Percentiles rank a stretch among this genome's conserved stretches.
phyloP scores from a whole-genome alignment of 148 eudicot genomes.

The Vaccinium macrocarpon region DNA sequence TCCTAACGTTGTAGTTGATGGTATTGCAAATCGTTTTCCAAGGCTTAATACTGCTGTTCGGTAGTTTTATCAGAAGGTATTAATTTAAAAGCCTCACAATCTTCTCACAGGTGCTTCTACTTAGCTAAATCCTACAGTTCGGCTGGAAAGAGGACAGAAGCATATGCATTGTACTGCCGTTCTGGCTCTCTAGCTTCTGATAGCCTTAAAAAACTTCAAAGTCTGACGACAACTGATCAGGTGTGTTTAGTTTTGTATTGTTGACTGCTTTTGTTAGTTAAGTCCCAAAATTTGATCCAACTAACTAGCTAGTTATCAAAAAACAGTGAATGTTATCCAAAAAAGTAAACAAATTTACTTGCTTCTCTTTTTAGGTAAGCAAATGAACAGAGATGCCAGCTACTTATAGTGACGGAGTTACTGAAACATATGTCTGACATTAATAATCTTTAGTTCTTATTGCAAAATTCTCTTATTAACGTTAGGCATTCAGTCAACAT shows the following conservation, averaged over 20 bases:
- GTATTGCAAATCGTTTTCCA: background rate
- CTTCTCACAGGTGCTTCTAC: conserved; percentile 82
- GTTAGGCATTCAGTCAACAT: background rate
- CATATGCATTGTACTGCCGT: conserved; percentile 73
- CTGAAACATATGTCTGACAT: background rate
- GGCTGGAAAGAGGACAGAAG: conserved; percentile 86
- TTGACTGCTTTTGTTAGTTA: background rate
- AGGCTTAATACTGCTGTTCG: background rate
- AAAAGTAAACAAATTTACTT: background rate
- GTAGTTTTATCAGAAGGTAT: background rate
- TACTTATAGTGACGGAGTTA: background rate
- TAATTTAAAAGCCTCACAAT: conserved; percentile 8
- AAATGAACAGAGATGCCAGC: conserved; percentile 6
- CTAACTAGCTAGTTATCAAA: background rate
- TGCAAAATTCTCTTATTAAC: background rate
- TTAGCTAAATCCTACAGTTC: conserved; percentile 88
- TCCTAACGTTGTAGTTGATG: background rate
- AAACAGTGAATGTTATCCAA: no score
- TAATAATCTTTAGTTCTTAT: background rate
- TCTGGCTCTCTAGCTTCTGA: conserved; percentile 69
- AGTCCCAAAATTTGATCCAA: background rate
- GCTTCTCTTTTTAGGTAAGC: background rate
- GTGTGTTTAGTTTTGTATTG: conserved; percentile 30
- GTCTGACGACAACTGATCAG: conserved; percentile 49
- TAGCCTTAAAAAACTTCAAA: conserved; percentile 52